Conservation (phyloP, 805 yeast species). For the Ogataea trehalophila region DNA sequence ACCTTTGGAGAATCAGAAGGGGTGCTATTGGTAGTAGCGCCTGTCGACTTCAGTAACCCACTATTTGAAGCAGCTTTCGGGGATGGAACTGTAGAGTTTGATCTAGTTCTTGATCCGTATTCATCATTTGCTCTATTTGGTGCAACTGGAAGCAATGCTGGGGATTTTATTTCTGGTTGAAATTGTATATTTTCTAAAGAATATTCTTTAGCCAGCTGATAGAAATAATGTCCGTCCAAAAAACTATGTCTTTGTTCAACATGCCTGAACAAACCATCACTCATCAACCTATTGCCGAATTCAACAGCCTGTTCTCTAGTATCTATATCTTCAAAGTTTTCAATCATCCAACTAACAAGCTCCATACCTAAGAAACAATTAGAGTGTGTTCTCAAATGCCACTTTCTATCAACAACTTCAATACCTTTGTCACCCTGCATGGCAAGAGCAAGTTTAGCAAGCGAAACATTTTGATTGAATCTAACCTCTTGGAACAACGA, state of each 20-base stretch:
- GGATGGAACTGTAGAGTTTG: constrained; percentile 13
- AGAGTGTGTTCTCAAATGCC: constrained; percentile 83
- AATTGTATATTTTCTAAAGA: constrained; percentile 26
- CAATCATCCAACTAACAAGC: constrained; percentile 78
- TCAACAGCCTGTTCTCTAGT: constrained; percentile 78
- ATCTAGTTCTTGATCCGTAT: constrained; percentile 3
- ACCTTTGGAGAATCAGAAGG: too few species aligned
- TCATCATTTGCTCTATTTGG: constrained; percentile 4
- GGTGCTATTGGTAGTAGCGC: neutral
- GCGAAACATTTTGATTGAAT: constrained; percentile 45
- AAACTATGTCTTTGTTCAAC: constrained; percentile 81
- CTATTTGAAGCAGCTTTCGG: constrained; percentile 1
- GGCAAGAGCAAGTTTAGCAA: constrained; percentile 54
- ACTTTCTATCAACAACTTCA: constrained; percentile 67
- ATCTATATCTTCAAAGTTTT: constrained; percentile 72
- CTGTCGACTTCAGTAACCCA: neutral
- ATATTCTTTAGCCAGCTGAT: constrained; percentile 59
- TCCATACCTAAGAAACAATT: constrained; percentile 84
- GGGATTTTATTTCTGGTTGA: constrained; percentile 6
- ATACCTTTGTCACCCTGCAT: constrained; percentile 65
- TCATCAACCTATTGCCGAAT: constrained; percentile 77
- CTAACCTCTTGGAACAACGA: constrained; percentile 23
- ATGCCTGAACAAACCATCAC: constrained; percentile 66
- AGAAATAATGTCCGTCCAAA: constrained; percentile 90
- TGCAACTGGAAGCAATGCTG: constrained; percentile 8